Evolutionary conservation across 2,329 filamentous ascomycete species (phyloP).

Genomic region (Dendryphion nanum): DNA sequence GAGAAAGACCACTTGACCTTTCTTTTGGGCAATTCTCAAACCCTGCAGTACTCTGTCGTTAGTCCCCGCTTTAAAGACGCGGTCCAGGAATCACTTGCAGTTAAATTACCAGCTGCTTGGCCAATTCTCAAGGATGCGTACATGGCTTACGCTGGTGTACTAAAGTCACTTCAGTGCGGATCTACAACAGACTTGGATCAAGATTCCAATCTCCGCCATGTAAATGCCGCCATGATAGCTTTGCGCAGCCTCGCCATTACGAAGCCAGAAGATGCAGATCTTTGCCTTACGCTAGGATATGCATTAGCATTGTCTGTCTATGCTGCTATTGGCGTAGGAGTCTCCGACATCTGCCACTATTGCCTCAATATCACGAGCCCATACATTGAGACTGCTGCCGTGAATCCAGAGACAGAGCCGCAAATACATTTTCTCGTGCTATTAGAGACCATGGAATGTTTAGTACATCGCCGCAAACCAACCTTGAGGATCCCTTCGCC

Average conservation of each 20-base stretch:
- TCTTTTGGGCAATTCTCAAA: constrained; percentile 4
- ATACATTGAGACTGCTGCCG: constrained; percentile 2
- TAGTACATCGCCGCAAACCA: constrained; percentile 6
- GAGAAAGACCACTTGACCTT: constrained; percentile 5
- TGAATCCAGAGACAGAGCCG: constrained; percentile 2
- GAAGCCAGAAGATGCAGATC: constrained; percentile 5
- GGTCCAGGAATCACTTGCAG: constrained; percentile 5
- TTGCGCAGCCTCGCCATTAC: constrained; percentile 5
- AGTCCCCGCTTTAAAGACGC: constrained; percentile 5
- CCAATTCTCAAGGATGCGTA: constrained; percentile 8
- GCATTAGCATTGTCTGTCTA: constrained; percentile 6
- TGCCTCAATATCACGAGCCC: constrained; percentile 6
- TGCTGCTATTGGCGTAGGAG: constrained; percentile 4
- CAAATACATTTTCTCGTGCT: constrained; percentile 6
- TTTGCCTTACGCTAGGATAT: constrained; percentile 7
- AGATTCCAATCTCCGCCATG: constrained; percentile 4
- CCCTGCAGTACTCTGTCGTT: constrained; percentile 5
- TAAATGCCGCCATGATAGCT: constrained; percentile 4
- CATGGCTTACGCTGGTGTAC: constrained; percentile 6
- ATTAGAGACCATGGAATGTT: constrained; percentile 9
- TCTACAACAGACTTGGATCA: neutral
- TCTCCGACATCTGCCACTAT: constrained; percentile 8
- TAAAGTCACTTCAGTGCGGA: constrained; percentile 5
- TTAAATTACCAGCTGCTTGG: constrained; percentile 4
- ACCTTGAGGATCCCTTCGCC: constrained; percentile 5